Evolutionary conservation across 805 yeast genomes (phyloP).

Genomic region (Lipomyces yamanashiensis): DNA sequence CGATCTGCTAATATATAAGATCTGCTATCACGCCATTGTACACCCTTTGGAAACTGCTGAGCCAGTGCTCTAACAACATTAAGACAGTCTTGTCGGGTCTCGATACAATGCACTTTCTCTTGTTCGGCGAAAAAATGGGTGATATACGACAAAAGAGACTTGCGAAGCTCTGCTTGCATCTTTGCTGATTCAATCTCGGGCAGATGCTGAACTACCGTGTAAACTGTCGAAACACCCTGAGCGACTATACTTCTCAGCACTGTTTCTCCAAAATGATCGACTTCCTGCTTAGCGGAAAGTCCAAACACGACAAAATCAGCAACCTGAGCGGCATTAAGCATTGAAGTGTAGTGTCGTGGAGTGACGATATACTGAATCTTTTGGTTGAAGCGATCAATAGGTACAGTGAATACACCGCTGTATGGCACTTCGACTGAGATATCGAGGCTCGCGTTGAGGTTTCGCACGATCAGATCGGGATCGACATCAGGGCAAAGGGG

Average conservation of each 20-base stretch:
- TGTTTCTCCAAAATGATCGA: slow-evolving; percentile 85
- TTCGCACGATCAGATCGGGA: slow-evolving; percentile 40
- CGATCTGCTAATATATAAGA: slow-evolving; percentile 82
- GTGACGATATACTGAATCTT: slow-evolving; percentile 70
- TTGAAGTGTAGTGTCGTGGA: slow-evolving; percentile 72
- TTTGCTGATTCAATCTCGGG: slow-evolving; percentile 70
- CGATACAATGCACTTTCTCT: slow-evolving; percentile 76
- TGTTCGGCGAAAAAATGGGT: slow-evolving; percentile 79
- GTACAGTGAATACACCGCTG: slow-evolving; percentile 19
- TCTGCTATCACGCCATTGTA: slow-evolving; percentile 92
- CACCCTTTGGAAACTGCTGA: slow-evolving; percentile 82
- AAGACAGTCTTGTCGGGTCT: slow-evolving; percentile 66
- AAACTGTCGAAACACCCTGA: slow-evolving; percentile 86
- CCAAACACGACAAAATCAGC: slow-evolving; percentile 90
- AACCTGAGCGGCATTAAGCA: slow-evolving; percentile 84
- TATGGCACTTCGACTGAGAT: slow-evolving; percentile 27
- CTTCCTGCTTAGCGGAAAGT: slow-evolving; percentile 84
- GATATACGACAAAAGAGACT: slow-evolving; percentile 67
- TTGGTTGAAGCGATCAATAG: slow-evolving; percentile 70
- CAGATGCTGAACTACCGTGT: slow-evolving; percentile 79
- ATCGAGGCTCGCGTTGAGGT: slow-evolving; percentile 39
- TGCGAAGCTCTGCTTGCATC: slow-evolving; percentile 70
- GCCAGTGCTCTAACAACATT: slow-evolving; percentile 77
- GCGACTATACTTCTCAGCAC: slow-evolving; percentile 83
- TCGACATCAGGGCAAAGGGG: slow-evolving; percentile 77